Percentiles rank a stretch among this genome's conserved stretches.
phyloP scores from a whole-genome alignment of 2,329 filamentous ascomycete genomes.

The Microdochium paspali region DNA sequence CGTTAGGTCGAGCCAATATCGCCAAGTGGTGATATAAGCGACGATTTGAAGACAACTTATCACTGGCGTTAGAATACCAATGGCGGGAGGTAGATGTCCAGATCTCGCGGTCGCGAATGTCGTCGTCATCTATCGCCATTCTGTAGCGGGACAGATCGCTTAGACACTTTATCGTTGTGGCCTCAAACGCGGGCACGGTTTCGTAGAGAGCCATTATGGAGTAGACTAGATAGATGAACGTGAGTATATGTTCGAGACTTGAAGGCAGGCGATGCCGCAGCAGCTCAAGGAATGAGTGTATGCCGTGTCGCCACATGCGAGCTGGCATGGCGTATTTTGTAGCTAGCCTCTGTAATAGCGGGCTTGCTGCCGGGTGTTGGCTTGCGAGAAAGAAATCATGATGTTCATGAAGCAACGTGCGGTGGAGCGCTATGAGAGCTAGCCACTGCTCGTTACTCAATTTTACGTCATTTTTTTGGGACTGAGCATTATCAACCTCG shows the following conservation, averaged over 20 bases:
- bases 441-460: conserved; percentile 70
- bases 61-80: conserved; percentile 80
- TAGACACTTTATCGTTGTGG: conserved; percentile 90
- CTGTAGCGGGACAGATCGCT: conserved; percentile 75
- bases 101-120: conserved; percentile 62
- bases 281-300: conserved; percentile 75
- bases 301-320: conserved; percentile 89
- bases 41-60: conserved; percentile 65
- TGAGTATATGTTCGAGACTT: conserved; percentile 80
- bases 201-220: conserved; percentile 86
- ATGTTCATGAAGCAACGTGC: conserved; percentile 72
- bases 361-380: conserved; percentile 72
- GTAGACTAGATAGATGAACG: conserved; percentile 83
- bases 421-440: conserved; percentile 70
- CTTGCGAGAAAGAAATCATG: conserved; percentile 81
- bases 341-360: conserved; percentile 57
- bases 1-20: conserved; percentile 62
- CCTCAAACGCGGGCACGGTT: conserved; percentile 71
- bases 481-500: conserved; percentile 62
- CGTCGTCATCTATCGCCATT: conserved; percentile 86
- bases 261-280: conserved; percentile 64
- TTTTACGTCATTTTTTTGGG: conserved; percentile 25
- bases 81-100: conserved; percentile 74
- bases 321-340: conserved; percentile 86
- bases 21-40: conserved; percentile 84